Evolutionary conservation across 805 yeast genomes (phyloP), one percentile per base, ranked within the genome.

Genomic region (Metschnikowia hibisci): DNA sequence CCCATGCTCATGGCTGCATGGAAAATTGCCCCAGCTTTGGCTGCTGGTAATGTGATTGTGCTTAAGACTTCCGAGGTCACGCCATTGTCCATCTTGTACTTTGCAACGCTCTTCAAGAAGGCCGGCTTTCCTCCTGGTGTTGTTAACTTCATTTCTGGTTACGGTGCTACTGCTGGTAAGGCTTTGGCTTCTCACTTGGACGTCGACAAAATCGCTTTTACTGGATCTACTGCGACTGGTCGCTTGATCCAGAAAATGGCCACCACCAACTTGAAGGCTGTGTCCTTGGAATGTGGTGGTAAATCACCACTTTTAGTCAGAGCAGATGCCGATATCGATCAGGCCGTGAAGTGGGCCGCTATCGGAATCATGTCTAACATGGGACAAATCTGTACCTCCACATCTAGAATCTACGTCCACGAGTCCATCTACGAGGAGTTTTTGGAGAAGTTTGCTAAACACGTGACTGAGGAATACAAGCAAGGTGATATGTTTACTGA

Each of bases 1-100:
- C 87, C 87, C 11, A 53, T 71, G 48, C 67, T 74, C 26, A 82
- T 84, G 88, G 80, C 84, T 12, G 73, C 85, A 18, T 85, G 93
- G 93, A 84, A 85, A 63, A 69, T 85, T 57, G 87, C 85, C 22
- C 91, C 91, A 16, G 93, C 95, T 8, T 66, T 85, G 50, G 88
- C 90, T 32, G 82, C 87, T 41, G 93, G 93, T 42, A 84, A 86
- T 63, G 74, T 79, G 11, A 76, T 83, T 35, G 79, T 85, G 34
- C 74, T 85, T 61, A 85, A 85, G 63, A 75, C 87, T 3, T 82
- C 88, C 44, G 93, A 86, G 64, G 67, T 81, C 52, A 84, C 91
- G 6, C 93, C 93, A 10, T 71, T 85, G 53, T 78, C 88, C 20
- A 69, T 82, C 51, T 74, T 84, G 51, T 69, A 73, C 52, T 70